phyloP scores from a whole-genome alignment of 371 early-diverging fungal species.

The Mortierella sp. region DNA sequence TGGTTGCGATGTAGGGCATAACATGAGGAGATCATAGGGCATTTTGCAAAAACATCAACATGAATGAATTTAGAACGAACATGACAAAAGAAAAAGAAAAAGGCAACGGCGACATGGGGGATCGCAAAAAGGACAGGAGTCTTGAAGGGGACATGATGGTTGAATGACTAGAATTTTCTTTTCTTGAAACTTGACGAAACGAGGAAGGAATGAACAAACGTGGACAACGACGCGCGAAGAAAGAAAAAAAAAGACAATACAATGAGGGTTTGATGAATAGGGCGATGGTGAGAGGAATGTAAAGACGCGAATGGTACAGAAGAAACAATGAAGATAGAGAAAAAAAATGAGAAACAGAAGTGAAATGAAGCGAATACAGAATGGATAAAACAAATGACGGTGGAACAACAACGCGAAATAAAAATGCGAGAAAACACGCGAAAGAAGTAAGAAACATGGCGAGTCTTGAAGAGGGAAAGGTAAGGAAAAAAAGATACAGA shows the following conservation, averaged over 20 bases:
- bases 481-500: constrained; percentile 4
- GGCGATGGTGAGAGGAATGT: not conserved
- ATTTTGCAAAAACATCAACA: not conserved
- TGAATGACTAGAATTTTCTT: not conserved
- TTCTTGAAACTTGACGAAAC: not conserved
- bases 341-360: not conserved
- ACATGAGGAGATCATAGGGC: not conserved
- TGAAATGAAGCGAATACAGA: not conserved
- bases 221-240: not conserved
- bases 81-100: not conserved
- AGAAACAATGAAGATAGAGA: not conserved
- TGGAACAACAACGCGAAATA: not conserved
- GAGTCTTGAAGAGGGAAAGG: not conserved
- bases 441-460: not conserved
- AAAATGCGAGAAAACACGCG: not conserved
- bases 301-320: not conserved
- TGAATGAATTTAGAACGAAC: not conserved
- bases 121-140: not conserved
- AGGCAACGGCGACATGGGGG: not conserved
- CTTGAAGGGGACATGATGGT: not conserved
- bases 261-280: not conserved
- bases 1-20: not conserved
- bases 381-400: not conserved
- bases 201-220: not conserved
- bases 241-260: not conserved